These are phyloP conservation scores for Colletotrichum phormii DNA, from an alignment of 2,329 filamentous ascomycete genomes.

Conservation along the genomic window DNA sequence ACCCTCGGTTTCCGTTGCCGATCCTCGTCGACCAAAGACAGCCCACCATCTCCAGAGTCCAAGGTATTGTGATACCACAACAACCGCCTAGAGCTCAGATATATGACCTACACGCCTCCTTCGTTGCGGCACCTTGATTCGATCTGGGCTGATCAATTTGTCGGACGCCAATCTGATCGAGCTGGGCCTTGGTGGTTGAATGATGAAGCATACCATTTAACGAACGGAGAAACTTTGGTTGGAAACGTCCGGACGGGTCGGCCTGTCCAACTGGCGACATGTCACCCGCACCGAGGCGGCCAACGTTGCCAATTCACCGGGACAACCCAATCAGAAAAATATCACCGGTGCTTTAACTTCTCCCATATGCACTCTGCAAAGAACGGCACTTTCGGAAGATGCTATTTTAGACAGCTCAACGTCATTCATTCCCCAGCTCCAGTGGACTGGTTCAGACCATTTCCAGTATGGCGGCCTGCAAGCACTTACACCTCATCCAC, in stretches of 20 bases:
- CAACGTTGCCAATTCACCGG: conserved; percentile 11
- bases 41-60: conserved; percentile 13
- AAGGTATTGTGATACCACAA: not conserved
- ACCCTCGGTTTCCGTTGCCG: conserved; percentile 25
- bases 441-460: conserved; percentile 6
- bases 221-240: conserved; percentile 13
- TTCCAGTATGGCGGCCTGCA: conserved; percentile 32
- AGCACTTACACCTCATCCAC: conserved; percentile 27
- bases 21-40: conserved; percentile 19
- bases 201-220: conserved; percentile 2
- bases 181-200: not conserved
- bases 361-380: conserved; percentile 16
- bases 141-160: conserved; percentile 13
- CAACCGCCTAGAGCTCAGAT: not conserved
- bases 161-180: conserved; percentile 5
- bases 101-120: not conserved
- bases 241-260: conserved; percentile 9
- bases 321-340: conserved; percentile 5
- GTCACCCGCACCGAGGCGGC: not conserved
- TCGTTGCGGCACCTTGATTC: conserved; percentile 7
- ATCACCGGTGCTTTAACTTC: conserved; percentile 20
- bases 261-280: conserved; percentile 9
- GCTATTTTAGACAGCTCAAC: conserved; percentile 25
- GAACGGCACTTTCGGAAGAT: conserved; percentile 11
- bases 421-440: conserved; percentile 14